Percentiles rank a stretch among this genome's conserved stretches.
Conservation (phyloP, 2,329 filamentous ascomycete species). For the Pseudogymnoascus sp. region DNA sequence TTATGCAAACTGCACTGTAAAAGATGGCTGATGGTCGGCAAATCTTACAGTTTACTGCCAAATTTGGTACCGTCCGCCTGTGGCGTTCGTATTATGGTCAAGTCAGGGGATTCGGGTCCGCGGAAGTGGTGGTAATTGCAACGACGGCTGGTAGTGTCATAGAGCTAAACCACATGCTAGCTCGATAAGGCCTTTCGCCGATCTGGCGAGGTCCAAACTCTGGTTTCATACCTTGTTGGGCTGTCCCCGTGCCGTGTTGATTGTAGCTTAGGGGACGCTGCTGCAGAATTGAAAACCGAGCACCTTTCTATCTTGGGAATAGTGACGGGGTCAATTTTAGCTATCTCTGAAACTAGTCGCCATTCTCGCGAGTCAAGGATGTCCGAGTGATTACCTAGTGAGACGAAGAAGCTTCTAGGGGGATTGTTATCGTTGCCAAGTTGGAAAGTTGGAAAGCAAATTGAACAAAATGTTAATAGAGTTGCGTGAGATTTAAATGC, state of each 20-base stretch:
- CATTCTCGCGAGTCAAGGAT: background rate
- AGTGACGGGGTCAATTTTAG: background rate
- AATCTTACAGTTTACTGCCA: background rate
- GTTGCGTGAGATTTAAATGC: background rate
- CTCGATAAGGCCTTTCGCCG: too few species aligned
- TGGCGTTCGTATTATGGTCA: background rate
- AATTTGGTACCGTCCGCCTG: background rate
- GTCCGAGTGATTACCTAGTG: background rate
- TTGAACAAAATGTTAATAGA: background rate
- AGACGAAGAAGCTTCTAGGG: background rate
- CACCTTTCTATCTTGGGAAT: background rate
- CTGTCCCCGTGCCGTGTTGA: background rate
- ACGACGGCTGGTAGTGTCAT: too few species aligned
- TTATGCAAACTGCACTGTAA: background rate
- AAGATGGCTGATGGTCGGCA: background rate
- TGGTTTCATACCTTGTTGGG: background rate
- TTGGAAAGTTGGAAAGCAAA: background rate
- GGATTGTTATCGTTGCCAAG: background rate
- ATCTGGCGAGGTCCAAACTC: too few species aligned
- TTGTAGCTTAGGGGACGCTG: background rate
- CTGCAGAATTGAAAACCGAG: background rate
- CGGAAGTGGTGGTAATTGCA: background rate
- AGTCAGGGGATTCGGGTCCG: background rate
- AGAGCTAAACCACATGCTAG: too few species aligned
- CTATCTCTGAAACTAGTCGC: background rate